Percentiles rank a stretch among this genome's conserved stretches.
Conservation (phyloP, 2,329 filamentous ascomycete genomes). For the Cladosporium cucumerinum region DNA sequence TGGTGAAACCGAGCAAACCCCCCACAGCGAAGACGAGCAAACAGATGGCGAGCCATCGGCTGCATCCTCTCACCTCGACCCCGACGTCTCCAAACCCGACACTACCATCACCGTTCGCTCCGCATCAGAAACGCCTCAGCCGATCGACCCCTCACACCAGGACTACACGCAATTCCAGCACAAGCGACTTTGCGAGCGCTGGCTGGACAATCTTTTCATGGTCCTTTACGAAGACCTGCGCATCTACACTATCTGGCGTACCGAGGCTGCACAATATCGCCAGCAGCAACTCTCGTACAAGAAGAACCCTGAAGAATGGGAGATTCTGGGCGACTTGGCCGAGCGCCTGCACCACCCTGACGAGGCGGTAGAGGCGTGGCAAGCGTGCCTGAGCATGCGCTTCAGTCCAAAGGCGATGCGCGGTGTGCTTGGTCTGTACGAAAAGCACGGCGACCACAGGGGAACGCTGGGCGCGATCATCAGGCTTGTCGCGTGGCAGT, state of each 20-base stretch:
- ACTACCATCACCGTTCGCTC: slow-evolving; percentile 34
- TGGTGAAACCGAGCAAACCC: slow-evolving; percentile 36
- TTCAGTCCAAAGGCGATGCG: slow-evolving; percentile 92
- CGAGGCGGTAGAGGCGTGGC: slow-evolving; percentile 90
- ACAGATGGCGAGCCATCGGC: slow-evolving; percentile 27
- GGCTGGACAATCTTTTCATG: slow-evolving; percentile 99
- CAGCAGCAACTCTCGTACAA: slow-evolving; percentile 94
- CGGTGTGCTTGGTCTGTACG: slow-evolving; percentile 76
- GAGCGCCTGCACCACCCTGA: slow-evolving; percentile 88
- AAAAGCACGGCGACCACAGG: slow-evolving; percentile 72
- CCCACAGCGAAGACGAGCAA: slow-evolving; percentile 20
- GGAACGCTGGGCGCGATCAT: slow-evolving; percentile 84
- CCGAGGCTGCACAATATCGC: slow-evolving; percentile 92
- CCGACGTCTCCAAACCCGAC: slow-evolving; percentile 36
- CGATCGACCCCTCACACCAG: slow-evolving; percentile 59
- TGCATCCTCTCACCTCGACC: slow-evolving; percentile 30
- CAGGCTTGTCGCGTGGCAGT: slow-evolving; percentile 93
- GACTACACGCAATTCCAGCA: slow-evolving; percentile 90
- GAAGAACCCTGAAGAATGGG: slow-evolving; percentile 96
- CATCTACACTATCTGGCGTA: slow-evolving; percentile 99
- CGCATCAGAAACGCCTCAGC: slow-evolving; percentile 31
- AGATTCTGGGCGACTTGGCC: slow-evolving; percentile 89
- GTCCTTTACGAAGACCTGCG: slow-evolving; percentile 96
- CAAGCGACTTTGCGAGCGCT: slow-evolving; percentile 93
- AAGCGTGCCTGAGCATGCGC: slow-evolving; percentile 77